phyloP scores from a whole-genome alignment of 805 yeast species.

The Jamesozyma piceae region DNA sequence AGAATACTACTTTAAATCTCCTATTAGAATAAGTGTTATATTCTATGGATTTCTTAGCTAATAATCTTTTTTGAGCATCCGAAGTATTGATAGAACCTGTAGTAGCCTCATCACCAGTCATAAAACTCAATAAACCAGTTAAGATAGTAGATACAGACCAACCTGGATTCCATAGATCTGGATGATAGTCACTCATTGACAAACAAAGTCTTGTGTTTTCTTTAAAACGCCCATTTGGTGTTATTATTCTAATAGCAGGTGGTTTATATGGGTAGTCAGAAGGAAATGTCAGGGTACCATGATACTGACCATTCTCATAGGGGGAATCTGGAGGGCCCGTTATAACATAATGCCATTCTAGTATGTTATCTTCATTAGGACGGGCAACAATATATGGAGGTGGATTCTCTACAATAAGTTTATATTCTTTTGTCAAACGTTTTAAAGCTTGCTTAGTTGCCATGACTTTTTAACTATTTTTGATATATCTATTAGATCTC shows the following conservation, averaged over 20 bases:
- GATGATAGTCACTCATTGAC: slow-evolving; percentile 91
- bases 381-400: slow-evolving; percentile 78
- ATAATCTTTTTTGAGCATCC: slow-evolving; percentile 43
- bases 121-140: slow-evolving; percentile 79
- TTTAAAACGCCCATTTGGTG: slow-evolving; percentile 83
- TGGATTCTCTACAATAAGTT: slow-evolving; percentile 64
- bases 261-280: slow-evolving; percentile 85
- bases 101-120: slow-evolving; percentile 80
- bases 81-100: slow-evolving; percentile 73
- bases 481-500: too few species aligned
- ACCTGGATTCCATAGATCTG: slow-evolving; percentile 92
- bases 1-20: slow-evolving; percentile 55
- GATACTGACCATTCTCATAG: slow-evolving; percentile 78
- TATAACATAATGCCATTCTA: slow-evolving; percentile 90
- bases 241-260: slow-evolving; percentile 78
- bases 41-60: slow-evolving; percentile 50
- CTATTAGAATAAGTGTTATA: slow-evolving; percentile 52
- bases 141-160: slow-evolving; percentile 89
- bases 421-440: slow-evolving; percentile 69
- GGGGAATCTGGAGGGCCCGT: slow-evolving; percentile 90
- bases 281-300: slow-evolving; percentile 79
- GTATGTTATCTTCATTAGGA: slow-evolving; percentile 77
- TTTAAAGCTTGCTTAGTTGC: slow-evolving; percentile 39
- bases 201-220: slow-evolving; percentile 76
- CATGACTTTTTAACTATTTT: slow-evolving; percentile 19